Evolutionary conservation across 2,329 filamentous ascomycete species (phyloP).

Genomic region (Verticillium isaacii): DNA sequence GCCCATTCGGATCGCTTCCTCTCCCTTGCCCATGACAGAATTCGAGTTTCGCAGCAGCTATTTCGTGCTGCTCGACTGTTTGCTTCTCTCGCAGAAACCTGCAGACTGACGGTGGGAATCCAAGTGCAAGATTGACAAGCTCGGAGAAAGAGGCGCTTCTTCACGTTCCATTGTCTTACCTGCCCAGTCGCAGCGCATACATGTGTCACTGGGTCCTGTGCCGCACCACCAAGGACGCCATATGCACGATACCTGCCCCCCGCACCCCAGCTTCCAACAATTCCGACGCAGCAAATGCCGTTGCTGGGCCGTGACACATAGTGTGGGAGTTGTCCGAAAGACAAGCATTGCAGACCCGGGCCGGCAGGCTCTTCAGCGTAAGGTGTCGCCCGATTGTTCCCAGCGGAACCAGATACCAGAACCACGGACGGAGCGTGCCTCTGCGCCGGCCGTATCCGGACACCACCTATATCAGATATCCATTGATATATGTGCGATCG

Average conservation of each 20-base stretch:
- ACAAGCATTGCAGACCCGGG: background rate
- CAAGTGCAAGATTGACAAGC: background rate
- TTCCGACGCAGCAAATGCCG: background rate
- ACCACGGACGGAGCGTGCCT: slow-evolving; percentile 1
- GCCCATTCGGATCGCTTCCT: background rate
- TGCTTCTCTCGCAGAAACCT: no score
- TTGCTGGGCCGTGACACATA: background rate
- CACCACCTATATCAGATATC: slow-evolving; percentile 1
- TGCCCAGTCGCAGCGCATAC: background rate
- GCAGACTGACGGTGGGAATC: no score
- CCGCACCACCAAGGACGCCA: background rate
- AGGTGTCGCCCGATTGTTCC: background rate
- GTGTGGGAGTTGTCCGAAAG: background rate
- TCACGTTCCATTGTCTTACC: background rate
- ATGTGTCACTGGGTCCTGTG: background rate
- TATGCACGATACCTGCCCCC: background rate
- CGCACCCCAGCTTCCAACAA: background rate
- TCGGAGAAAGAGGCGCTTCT: background rate
- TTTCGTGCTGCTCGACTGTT: background rate
- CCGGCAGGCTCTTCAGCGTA: background rate
- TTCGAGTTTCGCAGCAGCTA: background rate
- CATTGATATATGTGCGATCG: background rate
- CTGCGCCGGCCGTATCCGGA: slow-evolving; percentile 3
- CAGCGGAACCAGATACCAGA: background rate
- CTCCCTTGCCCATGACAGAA: background rate